Evolutionary conservation across 2,329 filamentous ascomycete species (phyloP).

Genomic region (Xylariaceae sp.): DNA sequence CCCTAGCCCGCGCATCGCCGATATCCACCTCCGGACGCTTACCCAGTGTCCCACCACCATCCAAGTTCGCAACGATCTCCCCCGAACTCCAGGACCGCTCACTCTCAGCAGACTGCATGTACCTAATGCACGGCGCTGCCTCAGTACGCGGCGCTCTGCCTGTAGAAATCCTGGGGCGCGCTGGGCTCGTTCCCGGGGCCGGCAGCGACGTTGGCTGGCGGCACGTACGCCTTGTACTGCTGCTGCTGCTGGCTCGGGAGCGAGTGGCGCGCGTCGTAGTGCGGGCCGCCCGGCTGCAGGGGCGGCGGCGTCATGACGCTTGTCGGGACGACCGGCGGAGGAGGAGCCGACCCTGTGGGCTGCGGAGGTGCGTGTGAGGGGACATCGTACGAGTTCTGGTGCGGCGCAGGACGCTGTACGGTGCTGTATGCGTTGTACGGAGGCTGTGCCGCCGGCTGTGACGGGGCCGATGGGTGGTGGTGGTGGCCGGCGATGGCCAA

Average conservation of each 20-base stretch:
- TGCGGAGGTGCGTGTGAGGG: conserved; percentile 26
- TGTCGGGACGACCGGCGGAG: conserved; percentile 31
- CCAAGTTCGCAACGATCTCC: too few species aligned
- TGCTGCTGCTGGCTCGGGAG: conserved; percentile 42
- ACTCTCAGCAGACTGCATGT: too few species aligned
- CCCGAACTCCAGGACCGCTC: too few species aligned
- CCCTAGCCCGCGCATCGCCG: too few species aligned
- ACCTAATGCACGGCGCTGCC: too few species aligned
- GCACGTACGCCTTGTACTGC: conserved; percentile 56
- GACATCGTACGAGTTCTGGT: conserved; percentile 24
- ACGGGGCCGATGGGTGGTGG: conserved; percentile 18
- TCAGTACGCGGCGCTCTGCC: conserved; percentile 30
- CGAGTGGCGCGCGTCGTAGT: conserved; percentile 42
- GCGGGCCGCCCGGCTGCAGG: conserved; percentile 35
- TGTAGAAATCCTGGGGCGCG: conserved; percentile 50
- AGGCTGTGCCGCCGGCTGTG: conserved; percentile 34
- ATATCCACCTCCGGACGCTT: too few species aligned
- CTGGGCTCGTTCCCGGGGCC: conserved; percentile 33
- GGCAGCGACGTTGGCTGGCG: conserved; percentile 27
- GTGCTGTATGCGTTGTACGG: conserved; percentile 30
- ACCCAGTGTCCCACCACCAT: too few species aligned
- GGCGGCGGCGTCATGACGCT: conserved; percentile 37
- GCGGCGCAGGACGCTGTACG: conserved; percentile 9
- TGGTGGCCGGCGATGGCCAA: conserved; percentile 17
- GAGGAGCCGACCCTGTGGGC: conserved; percentile 32